Percentiles rank a stretch among this genome's conserved stretches.
phyloP scores from a whole-genome alignment of 1,284 basidiomycete genomes.

The Tremellales sp. region DNA sequence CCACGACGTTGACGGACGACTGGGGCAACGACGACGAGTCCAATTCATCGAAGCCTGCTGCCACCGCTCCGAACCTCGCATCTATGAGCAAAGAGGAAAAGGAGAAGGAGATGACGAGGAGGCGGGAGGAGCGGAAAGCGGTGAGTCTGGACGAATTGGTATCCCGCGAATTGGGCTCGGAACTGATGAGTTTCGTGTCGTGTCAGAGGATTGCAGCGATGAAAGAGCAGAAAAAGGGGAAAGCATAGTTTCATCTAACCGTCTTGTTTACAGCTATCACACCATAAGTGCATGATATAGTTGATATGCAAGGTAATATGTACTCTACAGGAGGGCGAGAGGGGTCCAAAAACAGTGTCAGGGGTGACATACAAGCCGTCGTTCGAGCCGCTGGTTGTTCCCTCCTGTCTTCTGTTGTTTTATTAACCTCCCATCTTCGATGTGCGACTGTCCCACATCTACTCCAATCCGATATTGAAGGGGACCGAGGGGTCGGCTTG shows the following conservation, averaged over 20 bases:
- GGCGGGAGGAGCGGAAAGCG: slow-evolving; percentile 78
- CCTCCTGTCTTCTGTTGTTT: too few relatives aligned
- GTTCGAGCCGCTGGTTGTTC: too few relatives aligned
- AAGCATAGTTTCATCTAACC: slow-evolving; percentile 4
- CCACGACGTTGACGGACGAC: slow-evolving; percentile 10
- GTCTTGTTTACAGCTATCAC: neutral
- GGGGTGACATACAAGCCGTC: too few relatives aligned
- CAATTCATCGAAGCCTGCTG: slow-evolving; percentile 17
- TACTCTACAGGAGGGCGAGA: neutral
- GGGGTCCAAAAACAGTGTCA: neutral
- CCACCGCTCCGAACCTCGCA: slow-evolving; percentile 34
- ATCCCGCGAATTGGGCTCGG: neutral
- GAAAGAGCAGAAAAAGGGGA: slow-evolving; percentile 45
- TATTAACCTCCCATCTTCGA: too few relatives aligned
- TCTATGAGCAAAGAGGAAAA: slow-evolving; percentile 78
- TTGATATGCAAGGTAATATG: neutral
- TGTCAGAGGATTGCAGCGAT: slow-evolving; percentile 47
- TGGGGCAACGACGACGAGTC: slow-evolving; percentile 25
- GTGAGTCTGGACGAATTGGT: slow-evolving; percentile 22
- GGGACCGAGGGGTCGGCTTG: slow-evolving; percentile 45
- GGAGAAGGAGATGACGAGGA: slow-evolving; percentile 77
- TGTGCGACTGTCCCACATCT: too few relatives aligned
- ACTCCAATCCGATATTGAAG: slow-evolving; percentile 31
- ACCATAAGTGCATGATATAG: neutral
- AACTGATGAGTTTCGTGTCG: neutral